These are phyloP conservation scores for Fusarium nurragi DNA, from an alignment of 2,329 filamentous ascomycete genomes.

Conservation along the genomic window DNA sequence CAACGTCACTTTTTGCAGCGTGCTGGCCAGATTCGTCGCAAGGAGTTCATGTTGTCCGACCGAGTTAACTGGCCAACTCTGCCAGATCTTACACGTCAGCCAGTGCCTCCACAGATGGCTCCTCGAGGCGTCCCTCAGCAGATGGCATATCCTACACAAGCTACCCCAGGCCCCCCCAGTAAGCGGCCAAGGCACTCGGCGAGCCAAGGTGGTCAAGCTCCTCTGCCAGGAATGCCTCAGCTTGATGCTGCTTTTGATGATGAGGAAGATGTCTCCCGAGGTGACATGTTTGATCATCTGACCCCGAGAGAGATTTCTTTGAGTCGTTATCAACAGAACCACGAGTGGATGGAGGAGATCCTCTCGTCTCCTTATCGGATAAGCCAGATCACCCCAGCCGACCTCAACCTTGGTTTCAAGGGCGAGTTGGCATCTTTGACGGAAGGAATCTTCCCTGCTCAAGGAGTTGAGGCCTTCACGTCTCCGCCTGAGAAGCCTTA, in stretches of 20 bases:
- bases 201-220: slow-evolving; percentile 51
- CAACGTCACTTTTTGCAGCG: slow-evolving; percentile 72
- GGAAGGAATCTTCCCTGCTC: slow-evolving; percentile 81
- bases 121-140: slow-evolving; percentile 64
- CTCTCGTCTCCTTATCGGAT: slow-evolving; percentile 89
- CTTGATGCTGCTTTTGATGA: slow-evolving; percentile 73
- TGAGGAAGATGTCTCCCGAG: slow-evolving; percentile 86
- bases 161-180: slow-evolving; percentile 60
- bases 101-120: slow-evolving; percentile 59
- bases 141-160: slow-evolving; percentile 70
- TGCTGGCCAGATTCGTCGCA: slow-evolving; percentile 83
- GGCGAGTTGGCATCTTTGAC: slow-evolving; percentile 86
- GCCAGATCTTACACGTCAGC: slow-evolving; percentile 61
- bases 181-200: slow-evolving; percentile 63
- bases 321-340: slow-evolving; percentile 89
- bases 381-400: slow-evolving; percentile 84
- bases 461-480: slow-evolving; percentile 59
- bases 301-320: slow-evolving; percentile 90
- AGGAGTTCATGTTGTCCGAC: slow-evolving; percentile 95
- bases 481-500: slow-evolving; percentile 66
- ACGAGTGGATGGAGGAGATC: slow-evolving; percentile 99
- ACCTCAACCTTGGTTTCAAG: slow-evolving; percentile 84
- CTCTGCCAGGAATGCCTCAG: slow-evolving; percentile 52
- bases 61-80: slow-evolving; percentile 90
- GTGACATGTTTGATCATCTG: slow-evolving; percentile 89